Evolutionary conservation across 331 rosid genomes (phyloP).

Genomic region (Ulmus americana): DNA sequence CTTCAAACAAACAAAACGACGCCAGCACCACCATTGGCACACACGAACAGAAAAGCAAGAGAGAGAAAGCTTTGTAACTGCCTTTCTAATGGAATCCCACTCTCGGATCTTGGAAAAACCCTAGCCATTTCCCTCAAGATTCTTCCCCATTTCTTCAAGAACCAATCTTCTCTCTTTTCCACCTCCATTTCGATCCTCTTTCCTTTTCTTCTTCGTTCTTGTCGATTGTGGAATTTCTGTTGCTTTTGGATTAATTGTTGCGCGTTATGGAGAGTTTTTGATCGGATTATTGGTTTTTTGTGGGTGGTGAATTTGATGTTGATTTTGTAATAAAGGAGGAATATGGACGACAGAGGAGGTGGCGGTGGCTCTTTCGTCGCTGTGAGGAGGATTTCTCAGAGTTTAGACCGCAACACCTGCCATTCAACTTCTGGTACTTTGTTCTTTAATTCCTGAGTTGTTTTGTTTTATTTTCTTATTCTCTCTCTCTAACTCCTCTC

Average conservation of each 20-base stretch:
- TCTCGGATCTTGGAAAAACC: conserved; percentile 39
- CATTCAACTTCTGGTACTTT: conserved; percentile 75
- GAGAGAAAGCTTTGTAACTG: conserved; percentile 13
- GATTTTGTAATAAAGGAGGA: conserved; percentile 24
- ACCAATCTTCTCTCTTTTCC: conserved; percentile 7
- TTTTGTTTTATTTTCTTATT: conserved; percentile 12
- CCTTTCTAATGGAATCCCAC: conserved; percentile 19
- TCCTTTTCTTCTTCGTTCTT: not conserved
- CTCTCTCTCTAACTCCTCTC: conserved; percentile 11
- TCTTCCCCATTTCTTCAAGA: conserved; percentile 26
- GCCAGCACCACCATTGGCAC: conserved; percentile 18
- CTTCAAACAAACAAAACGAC: conserved; percentile 22
- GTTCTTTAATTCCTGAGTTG: conserved; percentile 1
- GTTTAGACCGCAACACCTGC: conserved; percentile 75
- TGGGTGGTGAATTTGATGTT: conserved; percentile 10
- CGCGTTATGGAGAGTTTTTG: not conserved
- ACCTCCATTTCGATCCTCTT: conserved; percentile 3
- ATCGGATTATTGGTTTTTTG: conserved; percentile 11
- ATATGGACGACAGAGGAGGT: conserved; percentile 80
- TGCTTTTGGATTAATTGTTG: not conserved
- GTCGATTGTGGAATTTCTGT: not conserved
- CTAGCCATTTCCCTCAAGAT: conserved; percentile 23
- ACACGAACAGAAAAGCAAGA: conserved; percentile 18
- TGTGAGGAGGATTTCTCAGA: conserved; percentile 89
- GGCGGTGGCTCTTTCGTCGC: conserved; percentile 91